Percentiles rank a stretch among this genome's conserved stretches.
phyloP scores from a whole-genome alignment of 257 asterid species.

The Primulina huaijiensis region DNA sequence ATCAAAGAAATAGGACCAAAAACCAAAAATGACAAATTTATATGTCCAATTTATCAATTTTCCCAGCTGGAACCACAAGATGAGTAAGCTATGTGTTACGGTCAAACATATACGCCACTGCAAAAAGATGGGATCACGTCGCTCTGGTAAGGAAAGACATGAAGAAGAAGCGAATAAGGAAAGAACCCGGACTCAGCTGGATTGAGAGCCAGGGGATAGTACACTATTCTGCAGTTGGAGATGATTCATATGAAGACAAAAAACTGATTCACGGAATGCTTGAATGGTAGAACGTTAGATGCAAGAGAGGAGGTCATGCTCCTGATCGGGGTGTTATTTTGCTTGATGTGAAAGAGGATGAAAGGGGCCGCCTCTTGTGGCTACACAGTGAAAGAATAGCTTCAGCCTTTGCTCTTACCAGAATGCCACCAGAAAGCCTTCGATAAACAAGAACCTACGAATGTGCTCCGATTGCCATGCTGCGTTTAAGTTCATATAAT shows the following conservation, averaged over 20 bases:
- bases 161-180: slow-evolving; percentile 71
- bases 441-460: slow-evolving; percentile 67
- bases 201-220: slow-evolving; percentile 68
- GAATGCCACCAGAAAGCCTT: slow-evolving; percentile 63
- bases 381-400: slow-evolving; percentile 89
- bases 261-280: slow-evolving; percentile 73
- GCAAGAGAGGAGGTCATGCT: slow-evolving; percentile 50
- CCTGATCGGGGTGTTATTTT: slow-evolving; percentile 60
- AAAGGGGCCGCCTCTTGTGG: slow-evolving; percentile 82
- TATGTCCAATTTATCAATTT: too few species aligned
- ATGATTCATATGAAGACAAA: slow-evolving; percentile 69
- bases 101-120: slow-evolving; percentile 77
- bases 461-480: slow-evolving; percentile 59
- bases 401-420: slow-evolving; percentile 69
- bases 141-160: slow-evolving; percentile 66
- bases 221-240: slow-evolving; percentile 85
- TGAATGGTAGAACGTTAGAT: slow-evolving; percentile 73
- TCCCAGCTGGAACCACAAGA: slow-evolving; percentile 69
- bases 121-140: slow-evolving; percentile 73
- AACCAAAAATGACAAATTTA: too few species aligned
- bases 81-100: slow-evolving; percentile 65
- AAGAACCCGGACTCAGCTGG: slow-evolving; percentile 97
- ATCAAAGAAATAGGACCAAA: too few species aligned
- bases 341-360: slow-evolving; percentile 92
- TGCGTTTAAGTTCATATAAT: slow-evolving; percentile 55